phyloP scores from a whole-genome alignment of 495 filamentous ascomycete genomes.

The Penicilliopsis zonata region DNA sequence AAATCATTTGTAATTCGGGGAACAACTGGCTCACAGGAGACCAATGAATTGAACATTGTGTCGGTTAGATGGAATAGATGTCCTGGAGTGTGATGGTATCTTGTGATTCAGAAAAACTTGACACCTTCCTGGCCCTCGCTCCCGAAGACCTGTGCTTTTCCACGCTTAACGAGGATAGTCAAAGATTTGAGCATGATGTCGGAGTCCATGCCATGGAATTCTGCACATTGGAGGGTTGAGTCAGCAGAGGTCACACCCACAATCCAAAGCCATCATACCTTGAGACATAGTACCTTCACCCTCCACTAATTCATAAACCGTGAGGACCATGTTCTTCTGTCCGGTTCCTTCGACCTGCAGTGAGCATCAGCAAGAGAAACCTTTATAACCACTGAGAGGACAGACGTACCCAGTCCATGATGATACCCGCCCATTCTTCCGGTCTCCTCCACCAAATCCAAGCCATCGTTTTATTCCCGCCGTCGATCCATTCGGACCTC shows the following conservation, averaged over 20 bases:
- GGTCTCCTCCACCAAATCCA: constrained; percentile 60
- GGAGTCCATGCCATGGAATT: constrained; percentile 79
- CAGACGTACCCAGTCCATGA: constrained; percentile 45
- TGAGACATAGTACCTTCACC: constrained; percentile 50
- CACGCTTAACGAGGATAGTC: constrained; percentile 67
- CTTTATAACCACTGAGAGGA: constrained; percentile 2
- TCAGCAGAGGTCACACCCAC: not conserved
- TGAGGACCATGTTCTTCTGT: constrained; percentile 62
- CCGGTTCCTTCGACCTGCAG: constrained; percentile 57
- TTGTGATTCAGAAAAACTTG: constrained; percentile 71
- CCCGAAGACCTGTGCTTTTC: constrained; percentile 90
- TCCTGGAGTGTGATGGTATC: too few relatives aligned
- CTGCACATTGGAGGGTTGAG: constrained; percentile 22
- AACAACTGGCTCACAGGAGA: too few relatives aligned
- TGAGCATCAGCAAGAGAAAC: not conserved
- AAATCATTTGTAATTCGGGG: too few relatives aligned
- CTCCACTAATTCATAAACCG: constrained; percentile 62
- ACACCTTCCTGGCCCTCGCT: constrained; percentile 74
- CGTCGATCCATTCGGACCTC: constrained; percentile 58
- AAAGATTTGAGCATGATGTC: constrained; percentile 72
- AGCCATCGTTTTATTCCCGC: constrained; percentile 25
- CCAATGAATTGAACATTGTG: too few relatives aligned
- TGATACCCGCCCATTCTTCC: constrained; percentile 61
- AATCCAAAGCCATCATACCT: constrained; percentile 25
- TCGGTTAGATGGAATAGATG: too few relatives aligned